Evolutionary conservation across 2,329 filamentous ascomycete species (phyloP), one percentile per base, ranked within the genome.

Genomic region (Penicillium brevicompactum): DNA sequence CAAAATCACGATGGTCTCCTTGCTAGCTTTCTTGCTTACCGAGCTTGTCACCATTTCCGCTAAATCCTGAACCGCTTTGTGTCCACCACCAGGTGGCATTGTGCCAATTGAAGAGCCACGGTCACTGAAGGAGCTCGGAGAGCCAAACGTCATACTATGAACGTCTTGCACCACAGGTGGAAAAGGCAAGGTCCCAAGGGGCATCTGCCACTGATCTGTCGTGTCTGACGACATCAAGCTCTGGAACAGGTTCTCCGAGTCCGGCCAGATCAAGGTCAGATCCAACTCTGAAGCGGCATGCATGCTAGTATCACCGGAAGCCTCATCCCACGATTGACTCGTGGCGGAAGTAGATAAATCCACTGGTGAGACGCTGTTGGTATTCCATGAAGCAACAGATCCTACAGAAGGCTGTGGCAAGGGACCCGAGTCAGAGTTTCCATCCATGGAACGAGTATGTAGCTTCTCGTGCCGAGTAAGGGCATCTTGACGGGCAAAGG

Each of bases 391-490:
- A 21, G 62, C 16, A 18, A 66, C 56, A 6, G 60, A 52, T 46
- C 66, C 65, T 34, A 67, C 31, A 8, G 63, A 58, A 5, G 53
- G 59, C 4, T 58, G 51, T 30, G 50, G 50, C 16, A 64, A 42
- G 45, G 58, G 41, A 31, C 51, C 32, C 43, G 57, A 54, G 10
- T 46, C 57, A 37, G 59, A 46, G 21, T 71, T 70, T 21, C 58
- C 42, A 42, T 58, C 58, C 43, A 60, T 53, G 47, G 65, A 63
- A 14, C 75, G 70, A 18, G 56, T 58, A 50, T 78, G 76, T 37
- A 78, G 65, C 59, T 73, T 77, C 57, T 76, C 72, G 67, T 78
- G 76, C 10, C 76, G 74, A 32, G 71, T 71, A n/a, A 78, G 70
- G 14, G 76, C 74, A 65, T 78, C 76, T 58, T 78, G 74, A 44